Evolutionary conservation across 352 stramenopile species (phyloP).

Genomic region (Albugo laibachii): DNA sequence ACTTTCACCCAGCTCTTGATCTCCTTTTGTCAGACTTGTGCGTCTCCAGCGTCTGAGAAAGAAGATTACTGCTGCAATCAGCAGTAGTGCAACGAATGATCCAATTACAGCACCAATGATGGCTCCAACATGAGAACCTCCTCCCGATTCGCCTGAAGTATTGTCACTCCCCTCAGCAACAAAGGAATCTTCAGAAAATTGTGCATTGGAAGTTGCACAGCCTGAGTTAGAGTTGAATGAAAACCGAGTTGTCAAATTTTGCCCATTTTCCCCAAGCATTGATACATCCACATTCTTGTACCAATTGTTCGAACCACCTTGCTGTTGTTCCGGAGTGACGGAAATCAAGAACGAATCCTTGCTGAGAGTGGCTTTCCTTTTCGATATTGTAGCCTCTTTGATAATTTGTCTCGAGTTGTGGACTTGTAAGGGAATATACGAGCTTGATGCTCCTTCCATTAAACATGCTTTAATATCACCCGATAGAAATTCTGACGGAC

Average conservation of each 20-base stretch:
- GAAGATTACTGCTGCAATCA: constrained; percentile 52
- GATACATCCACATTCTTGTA: constrained; percentile 40
- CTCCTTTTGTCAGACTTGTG: too few relatives aligned
- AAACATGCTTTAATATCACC: constrained; percentile 60
- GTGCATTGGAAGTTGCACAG: constrained; percentile 36
- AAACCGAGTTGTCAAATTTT: constrained; percentile 35
- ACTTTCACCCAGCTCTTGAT: too few relatives aligned
- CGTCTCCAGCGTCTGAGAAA: constrained; percentile 25
- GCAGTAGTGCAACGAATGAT: constrained; percentile 20
- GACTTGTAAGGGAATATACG: constrained; percentile 70
- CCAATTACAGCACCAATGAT: constrained; percentile 21
- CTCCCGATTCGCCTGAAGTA: background rate
- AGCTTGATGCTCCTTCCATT: constrained; percentile 57
- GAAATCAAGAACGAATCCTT: constrained; percentile 41
- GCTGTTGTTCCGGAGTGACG: constrained; percentile 20
- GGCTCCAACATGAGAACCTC: constrained; percentile 6
- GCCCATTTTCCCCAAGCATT: constrained; percentile 26
- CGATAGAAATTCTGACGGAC: constrained; percentile 28
- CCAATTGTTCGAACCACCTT: constrained; percentile 22
- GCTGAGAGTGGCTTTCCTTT: constrained; percentile 21
- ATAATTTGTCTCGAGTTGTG: constrained; percentile 67
- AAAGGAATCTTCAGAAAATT: constrained; percentile 38
- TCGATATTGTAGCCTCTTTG: constrained; percentile 29
- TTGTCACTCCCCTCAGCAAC: constrained; percentile 17
- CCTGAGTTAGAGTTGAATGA: constrained; percentile 27